Evolutionary conservation across 108 stramenopile species (phyloP).

Genomic region (Asterionellopsis glacialis): DNA sequence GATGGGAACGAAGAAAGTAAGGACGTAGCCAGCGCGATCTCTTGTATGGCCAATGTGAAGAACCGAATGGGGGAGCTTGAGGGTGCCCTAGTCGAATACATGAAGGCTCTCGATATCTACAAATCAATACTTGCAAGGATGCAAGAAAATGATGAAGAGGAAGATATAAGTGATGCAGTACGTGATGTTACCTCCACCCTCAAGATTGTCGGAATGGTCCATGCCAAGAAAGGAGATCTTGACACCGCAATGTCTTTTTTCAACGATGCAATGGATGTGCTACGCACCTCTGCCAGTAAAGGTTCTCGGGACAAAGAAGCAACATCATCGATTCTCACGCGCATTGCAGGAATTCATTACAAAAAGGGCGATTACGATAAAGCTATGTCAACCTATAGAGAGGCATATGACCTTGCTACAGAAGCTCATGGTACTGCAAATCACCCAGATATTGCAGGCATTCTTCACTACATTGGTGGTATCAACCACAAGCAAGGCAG

Average conservation of each 20-base stretch:
- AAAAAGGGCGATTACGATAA: slow-evolving; percentile 63
- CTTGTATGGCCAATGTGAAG: slow-evolving; percentile 82
- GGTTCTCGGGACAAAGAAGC: slow-evolving; percentile 36
- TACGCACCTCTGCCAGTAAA: slow-evolving; percentile 40
- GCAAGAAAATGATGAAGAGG: slow-evolving; percentile 5
- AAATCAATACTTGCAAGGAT: slow-evolving; percentile 27
- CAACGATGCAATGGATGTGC: slow-evolving; percentile 61
- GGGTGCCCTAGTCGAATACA: slow-evolving; percentile 60
- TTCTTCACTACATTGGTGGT: slow-evolving; percentile 75
- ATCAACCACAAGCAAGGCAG: slow-evolving; percentile 44
- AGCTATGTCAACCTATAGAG: slow-evolving; percentile 71
- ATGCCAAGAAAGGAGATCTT: slow-evolving; percentile 61
- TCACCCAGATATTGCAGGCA: slow-evolving; percentile 72
- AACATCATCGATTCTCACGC: slow-evolving; percentile 51
- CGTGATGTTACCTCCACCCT: slow-evolving; percentile 72
- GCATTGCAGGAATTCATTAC: slow-evolving; percentile 66
- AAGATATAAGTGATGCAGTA: slow-evolving; percentile 27
- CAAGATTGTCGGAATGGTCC: slow-evolving; percentile 78
- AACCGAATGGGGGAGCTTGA: slow-evolving; percentile 70
- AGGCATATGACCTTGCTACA: slow-evolving; percentile 68
- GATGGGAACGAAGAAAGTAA: slow-evolving; percentile 48
- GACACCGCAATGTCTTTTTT: slow-evolving; percentile 69
- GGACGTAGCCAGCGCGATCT: slow-evolving; percentile 75
- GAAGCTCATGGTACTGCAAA: slow-evolving; percentile 41
- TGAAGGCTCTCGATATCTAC: slow-evolving; percentile 67